Evolutionary conservation across 768 basidiomycete genomes (phyloP).

Genomic region (Tulasnella sp.): DNA sequence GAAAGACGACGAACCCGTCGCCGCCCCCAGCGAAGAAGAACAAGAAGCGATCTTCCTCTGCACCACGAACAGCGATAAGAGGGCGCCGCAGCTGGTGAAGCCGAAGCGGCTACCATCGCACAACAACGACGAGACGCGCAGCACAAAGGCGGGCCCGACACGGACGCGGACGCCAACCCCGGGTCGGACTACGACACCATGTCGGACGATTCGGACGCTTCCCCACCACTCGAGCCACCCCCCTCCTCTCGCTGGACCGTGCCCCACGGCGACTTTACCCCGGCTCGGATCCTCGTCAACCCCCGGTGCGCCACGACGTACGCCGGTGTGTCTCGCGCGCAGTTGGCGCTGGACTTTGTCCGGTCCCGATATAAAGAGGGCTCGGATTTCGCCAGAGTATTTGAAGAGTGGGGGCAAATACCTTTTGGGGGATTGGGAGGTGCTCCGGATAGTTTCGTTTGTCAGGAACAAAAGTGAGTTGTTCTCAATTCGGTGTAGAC

Average conservation of each 20-base stretch:
- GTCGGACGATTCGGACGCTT: constrained; percentile 49
- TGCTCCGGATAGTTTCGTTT: constrained; percentile 95
- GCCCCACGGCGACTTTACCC: constrained; percentile 80
- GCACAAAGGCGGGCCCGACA: constrained; percentile 13
- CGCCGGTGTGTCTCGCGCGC: constrained; percentile 92
- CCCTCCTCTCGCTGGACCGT: constrained; percentile 41
- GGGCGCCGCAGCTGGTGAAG: constrained; percentile 17
- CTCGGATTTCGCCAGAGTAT: constrained; percentile 34
- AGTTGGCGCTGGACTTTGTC: constrained; percentile 92
- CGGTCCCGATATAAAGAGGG: constrained; percentile 59
- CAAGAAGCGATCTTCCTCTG: neutral
- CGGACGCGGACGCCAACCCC: constrained; percentile 68
- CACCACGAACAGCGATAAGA: neutral
- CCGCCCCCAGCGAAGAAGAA: neutral
- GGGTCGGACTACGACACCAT: constrained; percentile 87
- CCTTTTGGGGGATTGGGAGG: constrained; percentile 88
- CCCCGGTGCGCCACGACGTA: constrained; percentile 97
- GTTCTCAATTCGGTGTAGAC: neutral
- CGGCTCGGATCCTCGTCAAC: constrained; percentile 89
- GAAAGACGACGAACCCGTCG: constrained; percentile 13
- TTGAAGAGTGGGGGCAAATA: constrained; percentile 50
- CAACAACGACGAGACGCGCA: neutral
- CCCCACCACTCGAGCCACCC: constrained; percentile 26
- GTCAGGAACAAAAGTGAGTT: constrained; percentile 81
- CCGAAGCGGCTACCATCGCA: constrained; percentile 8